Base-by-base conservation (phyloP, 106 monocot genomes). In the Amphibolis antarctica region DNA sequence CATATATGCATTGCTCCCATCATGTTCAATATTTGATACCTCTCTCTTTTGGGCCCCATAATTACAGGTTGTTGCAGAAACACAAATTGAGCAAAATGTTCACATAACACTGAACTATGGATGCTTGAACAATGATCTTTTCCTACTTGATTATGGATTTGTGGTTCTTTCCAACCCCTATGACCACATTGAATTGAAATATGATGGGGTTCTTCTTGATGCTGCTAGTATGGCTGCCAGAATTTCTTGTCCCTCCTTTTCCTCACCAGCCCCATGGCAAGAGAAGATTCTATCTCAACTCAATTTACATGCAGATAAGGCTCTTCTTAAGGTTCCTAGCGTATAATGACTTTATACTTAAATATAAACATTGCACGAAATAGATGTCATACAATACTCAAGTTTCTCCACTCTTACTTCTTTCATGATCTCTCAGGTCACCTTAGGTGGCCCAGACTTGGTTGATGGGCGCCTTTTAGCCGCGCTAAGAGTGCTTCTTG, bases 81-180 rank as follows among this genome's bases (percentile, higher is more conserved):
- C 24, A 47, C 53, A 68, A 12, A 90, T 96, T 60, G 71, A 82
- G 68, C 62, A 73, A 71, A 65, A 81, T 66, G 57, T 73, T 28
- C 71, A 79, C 1, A 71, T 98, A 12, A 74, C 72, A 53, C 80
- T 98, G 26, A 98, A 98, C 48, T 98, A 98, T 79, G 96, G 96
- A 28, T 61, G 67, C 63, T 71, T 91, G 55, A 87, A 75, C 60
- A 98, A 98, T 77, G 96, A 98, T 68, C 71, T 91, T 54, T 87
- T 98, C 57, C 76, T 98, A 55, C 84, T 98, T 68, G 96, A 98
- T 76, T 98, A 91, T 82, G 96, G 96, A 18, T 98, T 98, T 85
- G 86, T 87, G 43, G 63, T 85, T 65, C 82, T 78, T 42, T 79
- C 80, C 42, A 98, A 98, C 54, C 80, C 86, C 25, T 81, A 78